Evolutionary conservation across 345 rosid genomes (phyloP), one percentile per base, ranked within the genome.

Genomic region (Salix arbutifolia): DNA sequence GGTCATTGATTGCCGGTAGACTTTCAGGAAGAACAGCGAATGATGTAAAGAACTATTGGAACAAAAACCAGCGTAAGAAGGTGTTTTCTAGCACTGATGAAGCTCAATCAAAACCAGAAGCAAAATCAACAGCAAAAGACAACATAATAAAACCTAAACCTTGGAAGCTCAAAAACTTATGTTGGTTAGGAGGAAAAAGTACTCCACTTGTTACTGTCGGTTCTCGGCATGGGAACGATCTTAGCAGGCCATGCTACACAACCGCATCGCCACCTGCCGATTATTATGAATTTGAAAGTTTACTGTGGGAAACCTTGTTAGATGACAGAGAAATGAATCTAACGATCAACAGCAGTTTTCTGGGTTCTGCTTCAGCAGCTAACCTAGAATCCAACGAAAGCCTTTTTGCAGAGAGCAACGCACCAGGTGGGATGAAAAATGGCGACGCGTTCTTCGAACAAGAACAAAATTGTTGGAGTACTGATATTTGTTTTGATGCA

Each of bases 1-100:
- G 88, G 90, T 79, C 88, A 12, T 18, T 87, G 76, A 87, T 87
- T 9, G 87, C 87, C 1, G 89, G 89, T 7, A 80, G 90, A 67
- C 73, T 87, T 17, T 87, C 90, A 2, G 90, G 88, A 48, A 83
- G 88, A 78, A 85, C 90, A 26, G 85, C 84, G 1, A 87, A 84
- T 48, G 87, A 83, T 50, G 79, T 87, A 21, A 83, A 87, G 68
- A 83, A 84, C 18, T 79, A 77, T 28, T 83, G 86, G 84, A 81
- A 83, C 53, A 72, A 79, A 4, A 69, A 76, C 40, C 31, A 40
- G 6, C 50, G 70, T 7, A 80, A 69, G 37, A 77, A 70, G 19
- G 5, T 37, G 18, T 73, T 9, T 21, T 19, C 77, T 48, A 28
- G 37, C 16, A 16, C 12, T 2, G 26, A 66, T 14, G 28, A 64